Evolutionary conservation across 441 rosid species (phyloP).

Genomic region (Erodium trifolium): DNA sequence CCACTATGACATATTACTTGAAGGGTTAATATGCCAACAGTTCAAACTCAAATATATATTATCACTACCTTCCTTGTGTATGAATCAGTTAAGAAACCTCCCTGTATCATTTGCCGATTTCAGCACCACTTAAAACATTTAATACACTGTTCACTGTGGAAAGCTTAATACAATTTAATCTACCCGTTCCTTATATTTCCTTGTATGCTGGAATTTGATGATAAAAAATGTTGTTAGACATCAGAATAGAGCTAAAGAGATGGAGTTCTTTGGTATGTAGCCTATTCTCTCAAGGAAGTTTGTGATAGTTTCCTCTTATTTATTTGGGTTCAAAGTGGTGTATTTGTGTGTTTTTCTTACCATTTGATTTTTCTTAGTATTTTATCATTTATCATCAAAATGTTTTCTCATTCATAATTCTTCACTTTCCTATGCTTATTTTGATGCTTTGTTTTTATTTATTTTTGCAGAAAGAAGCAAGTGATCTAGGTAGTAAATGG

Average conservation of each 20-base stretch:
- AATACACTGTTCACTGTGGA: no score
- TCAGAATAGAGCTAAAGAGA: not conserved
- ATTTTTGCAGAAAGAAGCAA: constrained; percentile 37
- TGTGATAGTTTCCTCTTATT: not conserved
- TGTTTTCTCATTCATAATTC: not conserved
- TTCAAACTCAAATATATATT: no score
- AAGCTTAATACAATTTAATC: no score
- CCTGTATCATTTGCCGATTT: no score
- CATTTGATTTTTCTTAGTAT: not conserved
- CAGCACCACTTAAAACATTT: no score
- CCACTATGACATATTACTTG: no score
- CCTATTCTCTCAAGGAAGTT: not conserved
- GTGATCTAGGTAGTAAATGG: constrained; percentile 17
- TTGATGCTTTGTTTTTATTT: constrained; percentile 7
- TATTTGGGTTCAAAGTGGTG: not conserved
- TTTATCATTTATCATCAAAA: not conserved
- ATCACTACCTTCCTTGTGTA: no score
- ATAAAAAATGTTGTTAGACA: not conserved
- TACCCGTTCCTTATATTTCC: not conserved
- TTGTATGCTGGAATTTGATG: not conserved
- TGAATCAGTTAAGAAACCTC: no score
- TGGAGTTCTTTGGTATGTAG: not conserved
- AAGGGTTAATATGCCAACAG: no score
- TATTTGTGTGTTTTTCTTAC: not conserved
- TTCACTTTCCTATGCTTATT: not conserved